Conservation (phyloP, 768 basidiomycete species). For the Nidularia sp. region DNA sequence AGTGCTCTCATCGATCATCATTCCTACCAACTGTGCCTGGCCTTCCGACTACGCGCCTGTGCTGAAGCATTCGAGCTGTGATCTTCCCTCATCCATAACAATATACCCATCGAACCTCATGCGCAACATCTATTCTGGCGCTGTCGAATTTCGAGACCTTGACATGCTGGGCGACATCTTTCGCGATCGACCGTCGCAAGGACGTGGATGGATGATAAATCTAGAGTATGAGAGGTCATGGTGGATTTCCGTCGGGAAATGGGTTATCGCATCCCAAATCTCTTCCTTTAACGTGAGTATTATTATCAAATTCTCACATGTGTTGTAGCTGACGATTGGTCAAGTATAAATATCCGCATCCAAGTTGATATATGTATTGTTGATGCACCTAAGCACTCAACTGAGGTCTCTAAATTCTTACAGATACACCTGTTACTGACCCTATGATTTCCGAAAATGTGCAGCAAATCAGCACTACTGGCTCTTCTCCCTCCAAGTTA, state of each 20-base stretch:
- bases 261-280: slow-evolving; percentile 24
- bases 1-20: slow-evolving; percentile 31
- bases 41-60: slow-evolving; percentile 28
- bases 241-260: slow-evolving; percentile 28
- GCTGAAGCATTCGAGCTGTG: slow-evolving; percentile 11
- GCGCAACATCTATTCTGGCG: slow-evolving; percentile 27
- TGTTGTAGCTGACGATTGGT: background rate
- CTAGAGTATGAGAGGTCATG: slow-evolving; percentile 25
- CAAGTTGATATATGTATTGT: slow-evolving; percentile 1
- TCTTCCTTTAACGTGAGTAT: slow-evolving; percentile 1
- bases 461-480: background rate
- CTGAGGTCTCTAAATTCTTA: background rate
- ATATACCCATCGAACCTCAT: slow-evolving; percentile 32
- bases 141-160: slow-evolving; percentile 41
- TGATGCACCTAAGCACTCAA: background rate
- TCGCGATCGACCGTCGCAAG: slow-evolving; percentile 15
- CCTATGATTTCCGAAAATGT: background rate
- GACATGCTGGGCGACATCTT: slow-evolving; percentile 34
- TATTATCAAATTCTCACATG: background rate
- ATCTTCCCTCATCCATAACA: slow-evolving; percentile 15
- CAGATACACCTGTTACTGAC: background rate
- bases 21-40: slow-evolving; percentile 38
- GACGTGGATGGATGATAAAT: slow-evolving; percentile 33
- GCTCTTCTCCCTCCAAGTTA: background rate
- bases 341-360: background rate